Conservation (phyloP, 1,284 basidiomycete species). For the Ustilago bromivora region DNA sequence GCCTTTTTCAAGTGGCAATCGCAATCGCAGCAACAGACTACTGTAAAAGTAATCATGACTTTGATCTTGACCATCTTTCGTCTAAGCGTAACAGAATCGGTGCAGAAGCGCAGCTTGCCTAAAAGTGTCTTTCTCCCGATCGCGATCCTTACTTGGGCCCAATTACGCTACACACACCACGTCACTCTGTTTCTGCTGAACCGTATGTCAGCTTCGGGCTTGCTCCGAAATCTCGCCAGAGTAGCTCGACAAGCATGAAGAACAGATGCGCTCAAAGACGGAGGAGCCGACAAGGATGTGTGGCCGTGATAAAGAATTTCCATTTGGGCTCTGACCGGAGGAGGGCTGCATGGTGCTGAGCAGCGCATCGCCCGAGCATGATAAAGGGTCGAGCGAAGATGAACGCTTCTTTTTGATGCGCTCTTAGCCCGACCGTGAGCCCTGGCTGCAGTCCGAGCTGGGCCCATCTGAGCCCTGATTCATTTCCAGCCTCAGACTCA, state of each 20-base stretch:
- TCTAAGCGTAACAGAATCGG: not conserved
- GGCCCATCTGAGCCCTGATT: no score
- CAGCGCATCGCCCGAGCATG: not conserved
- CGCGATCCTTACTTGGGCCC: not conserved
- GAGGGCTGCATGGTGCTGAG: not conserved
- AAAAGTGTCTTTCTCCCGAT: not conserved
- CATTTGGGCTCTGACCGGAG: conserved; percentile 1
- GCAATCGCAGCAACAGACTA: no score
- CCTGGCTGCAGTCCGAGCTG: no score
- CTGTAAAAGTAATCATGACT: no score
- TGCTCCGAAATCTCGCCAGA: not conserved
- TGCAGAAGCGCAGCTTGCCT: no score
- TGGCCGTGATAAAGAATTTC: not conserved
- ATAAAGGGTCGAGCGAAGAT: no score
- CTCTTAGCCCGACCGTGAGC: no score
- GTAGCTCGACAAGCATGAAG: not conserved
- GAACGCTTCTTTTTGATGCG: no score
- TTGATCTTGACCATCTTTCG: no score
- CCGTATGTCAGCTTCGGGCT: not conserved
- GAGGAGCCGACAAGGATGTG: conserved; percentile 1
- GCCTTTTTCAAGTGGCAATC: no score
- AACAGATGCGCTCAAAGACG: not conserved
- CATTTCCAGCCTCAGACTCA: no score
- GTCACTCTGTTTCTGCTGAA: not conserved
- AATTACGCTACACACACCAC: not conserved